phyloP scores from a whole-genome alignment of 2,329 filamentous ascomycete species.

The Magnaporthiopsis incrustans region DNA sequence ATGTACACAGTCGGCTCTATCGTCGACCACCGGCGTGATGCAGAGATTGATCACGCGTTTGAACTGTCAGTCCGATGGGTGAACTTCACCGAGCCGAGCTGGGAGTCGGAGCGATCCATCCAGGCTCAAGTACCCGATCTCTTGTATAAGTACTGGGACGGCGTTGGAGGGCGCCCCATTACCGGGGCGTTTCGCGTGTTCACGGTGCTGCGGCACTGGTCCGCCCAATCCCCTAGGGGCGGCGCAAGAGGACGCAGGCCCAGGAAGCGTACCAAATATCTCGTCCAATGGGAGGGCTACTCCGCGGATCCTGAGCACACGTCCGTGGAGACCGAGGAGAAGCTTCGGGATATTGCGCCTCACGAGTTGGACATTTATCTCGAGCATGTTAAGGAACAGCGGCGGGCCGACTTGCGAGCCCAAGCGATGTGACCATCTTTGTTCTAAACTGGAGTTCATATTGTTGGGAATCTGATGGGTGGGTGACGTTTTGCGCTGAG shows the following conservation, averaged over 20 bases:
- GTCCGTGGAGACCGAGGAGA: background rate
- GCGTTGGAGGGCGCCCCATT: background rate
- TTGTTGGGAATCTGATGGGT: background rate
- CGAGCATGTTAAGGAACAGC: background rate
- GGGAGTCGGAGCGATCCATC: conserved; percentile 7
- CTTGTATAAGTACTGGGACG: conserved; percentile 4
- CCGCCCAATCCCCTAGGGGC: background rate
- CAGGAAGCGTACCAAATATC: conserved; percentile 2
- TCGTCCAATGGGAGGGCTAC: conserved; percentile 7
- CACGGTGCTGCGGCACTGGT: conserved; percentile 4
- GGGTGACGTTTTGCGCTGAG: no score
- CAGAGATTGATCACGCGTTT: conserved; percentile 2
- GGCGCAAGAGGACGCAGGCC: background rate
- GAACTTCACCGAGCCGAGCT: background rate
- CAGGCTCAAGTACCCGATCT: conserved; percentile 2
- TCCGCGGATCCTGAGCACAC: background rate
- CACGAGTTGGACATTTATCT: background rate
- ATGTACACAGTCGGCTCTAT: conserved; percentile 1
- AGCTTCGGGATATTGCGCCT: background rate
- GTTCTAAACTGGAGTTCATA: background rate
- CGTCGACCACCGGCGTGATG: conserved; percentile 1
- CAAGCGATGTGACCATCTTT: background rate
- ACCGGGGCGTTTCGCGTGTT: conserved; percentile 3
- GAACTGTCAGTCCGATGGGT: conserved; percentile 2
- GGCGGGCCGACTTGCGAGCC: background rate